Evolutionary conservation across 2,329 filamentous ascomycete species (phyloP).

Genomic region (Pseudogymnoascus sp.): DNA sequence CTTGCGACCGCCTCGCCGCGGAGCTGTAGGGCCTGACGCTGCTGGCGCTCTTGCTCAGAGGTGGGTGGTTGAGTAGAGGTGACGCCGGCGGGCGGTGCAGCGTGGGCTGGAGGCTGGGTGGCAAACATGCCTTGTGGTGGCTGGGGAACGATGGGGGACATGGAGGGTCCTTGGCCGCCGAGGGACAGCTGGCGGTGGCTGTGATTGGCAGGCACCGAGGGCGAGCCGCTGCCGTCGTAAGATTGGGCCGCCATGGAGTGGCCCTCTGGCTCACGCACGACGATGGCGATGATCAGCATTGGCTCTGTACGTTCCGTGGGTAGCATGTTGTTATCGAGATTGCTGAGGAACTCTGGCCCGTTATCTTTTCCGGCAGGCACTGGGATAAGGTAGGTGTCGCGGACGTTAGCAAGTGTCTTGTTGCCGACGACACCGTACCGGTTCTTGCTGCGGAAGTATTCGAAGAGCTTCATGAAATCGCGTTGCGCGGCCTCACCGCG

Average conservation of each 20-base stretch:
- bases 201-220: slow-evolving; percentile 31
- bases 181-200: slow-evolving; percentile 41
- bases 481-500: slow-evolving; percentile 48
- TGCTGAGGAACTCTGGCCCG: slow-evolving; percentile 74
- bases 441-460: slow-evolving; percentile 77
- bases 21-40: slow-evolving; percentile 37
- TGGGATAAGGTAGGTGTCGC: slow-evolving; percentile 87
- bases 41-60: slow-evolving; percentile 25
- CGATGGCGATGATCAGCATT: slow-evolving; percentile 75
- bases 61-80: slow-evolving; percentile 28
- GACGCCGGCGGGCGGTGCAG: slow-evolving; percentile 17
- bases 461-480: slow-evolving; percentile 69
- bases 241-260: slow-evolving; percentile 15
- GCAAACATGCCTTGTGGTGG: slow-evolving; percentile 23
- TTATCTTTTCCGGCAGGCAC: slow-evolving; percentile 63
- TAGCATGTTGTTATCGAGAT: slow-evolving; percentile 77
- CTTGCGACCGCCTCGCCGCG: slow-evolving; percentile 51
- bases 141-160: slow-evolving; percentile 47
- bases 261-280: slow-evolving; percentile 57
- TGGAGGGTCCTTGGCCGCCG: slow-evolving; percentile 40
- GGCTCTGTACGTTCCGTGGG: slow-evolving; percentile 65
- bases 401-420: slow-evolving; percentile 62
- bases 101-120: slow-evolving; percentile 15
- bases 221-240: slow-evolving; percentile 23
- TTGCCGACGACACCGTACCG: slow-evolving; percentile 84